Evolutionary conservation across 257 asterid species (phyloP).

Genomic region (Fraxinus cuspidata): DNA sequence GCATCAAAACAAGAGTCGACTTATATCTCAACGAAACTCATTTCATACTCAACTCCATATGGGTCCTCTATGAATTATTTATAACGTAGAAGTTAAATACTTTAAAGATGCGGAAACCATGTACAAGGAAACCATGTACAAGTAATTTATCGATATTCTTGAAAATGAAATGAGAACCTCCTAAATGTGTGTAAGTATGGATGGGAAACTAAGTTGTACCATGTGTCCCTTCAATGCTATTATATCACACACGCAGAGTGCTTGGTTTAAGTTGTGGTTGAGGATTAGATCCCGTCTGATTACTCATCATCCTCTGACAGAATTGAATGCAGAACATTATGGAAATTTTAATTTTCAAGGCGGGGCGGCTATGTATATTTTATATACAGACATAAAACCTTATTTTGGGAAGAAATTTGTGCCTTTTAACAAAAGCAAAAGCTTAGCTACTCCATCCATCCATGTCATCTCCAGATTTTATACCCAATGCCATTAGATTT

Average conservation of each 20-base stretch:
- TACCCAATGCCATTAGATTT: constrained; percentile 26
- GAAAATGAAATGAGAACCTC: not conserved
- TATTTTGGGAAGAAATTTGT: constrained; percentile 26
- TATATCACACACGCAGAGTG: not conserved
- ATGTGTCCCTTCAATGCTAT: constrained; percentile 31
- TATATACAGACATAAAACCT: not conserved
- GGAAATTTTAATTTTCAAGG: not conserved
- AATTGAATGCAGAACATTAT: not conserved
- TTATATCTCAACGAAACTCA: no score
- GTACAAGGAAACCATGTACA: not conserved
- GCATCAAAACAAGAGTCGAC: no score
- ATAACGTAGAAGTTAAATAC: not conserved
- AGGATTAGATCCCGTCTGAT: constrained; percentile 19
- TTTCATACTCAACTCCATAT: no score
- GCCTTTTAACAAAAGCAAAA: constrained; percentile 12
- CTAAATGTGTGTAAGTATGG: not conserved
- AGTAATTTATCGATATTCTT: not conserved
- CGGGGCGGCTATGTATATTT: constrained; percentile 12
- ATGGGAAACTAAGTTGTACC: constrained; percentile 10
- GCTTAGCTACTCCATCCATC: constrained; percentile 7
- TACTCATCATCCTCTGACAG: not conserved
- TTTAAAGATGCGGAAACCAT: not conserved
- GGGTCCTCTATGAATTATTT: no score
- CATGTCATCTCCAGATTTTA: constrained; percentile 10
- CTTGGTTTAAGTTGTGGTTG: constrained; percentile 20